Conservation (phyloP, 768 basidiomycete species). For the Gymnopilus junonius region DNA sequence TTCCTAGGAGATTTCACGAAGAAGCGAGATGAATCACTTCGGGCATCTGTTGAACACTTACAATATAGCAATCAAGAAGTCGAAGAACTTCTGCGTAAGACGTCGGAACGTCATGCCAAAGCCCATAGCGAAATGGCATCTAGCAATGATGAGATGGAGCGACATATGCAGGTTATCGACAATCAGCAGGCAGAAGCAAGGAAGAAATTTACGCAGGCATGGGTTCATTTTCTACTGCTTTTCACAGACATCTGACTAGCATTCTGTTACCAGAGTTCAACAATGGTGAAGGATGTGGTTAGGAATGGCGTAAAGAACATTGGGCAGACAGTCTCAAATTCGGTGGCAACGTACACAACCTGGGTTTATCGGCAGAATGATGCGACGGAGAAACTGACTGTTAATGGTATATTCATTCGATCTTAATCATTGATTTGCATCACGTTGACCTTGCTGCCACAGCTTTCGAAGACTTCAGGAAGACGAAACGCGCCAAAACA, state of each 20-base stretch:
- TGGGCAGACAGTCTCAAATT: slow-evolving; percentile 46
- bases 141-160: slow-evolving; percentile 45
- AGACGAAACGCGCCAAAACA: slow-evolving; percentile 69
- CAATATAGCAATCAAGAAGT: slow-evolving; percentile 59
- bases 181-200: slow-evolving; percentile 57
- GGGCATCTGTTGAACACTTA: slow-evolving; percentile 57
- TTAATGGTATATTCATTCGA: slow-evolving; percentile 18
- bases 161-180: slow-evolving; percentile 46
- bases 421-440: background rate
- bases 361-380: slow-evolving; percentile 56
- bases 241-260: background rate
- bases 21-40: slow-evolving; percentile 68
- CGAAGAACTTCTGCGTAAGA: slow-evolving; percentile 51
- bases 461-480: slow-evolving; percentile 66
- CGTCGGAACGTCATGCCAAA: slow-evolving; percentile 53
- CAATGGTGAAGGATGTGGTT: slow-evolving; percentile 42
- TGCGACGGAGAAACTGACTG: slow-evolving; percentile 29
- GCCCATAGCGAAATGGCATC: slow-evolving; percentile 44
- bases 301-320: slow-evolving; percentile 47
- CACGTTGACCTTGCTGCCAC: background rate
- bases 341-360: slow-evolving; percentile 53
- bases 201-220: slow-evolving; percentile 65
- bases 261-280: slow-evolving; percentile 41
- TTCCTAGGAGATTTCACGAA: slow-evolving; percentile 73
- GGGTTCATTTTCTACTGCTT: background rate